Evolutionary conservation across 2,329 filamentous ascomycete genomes (phyloP).

Genomic region (Pseudocercospora macadamiae): DNA sequence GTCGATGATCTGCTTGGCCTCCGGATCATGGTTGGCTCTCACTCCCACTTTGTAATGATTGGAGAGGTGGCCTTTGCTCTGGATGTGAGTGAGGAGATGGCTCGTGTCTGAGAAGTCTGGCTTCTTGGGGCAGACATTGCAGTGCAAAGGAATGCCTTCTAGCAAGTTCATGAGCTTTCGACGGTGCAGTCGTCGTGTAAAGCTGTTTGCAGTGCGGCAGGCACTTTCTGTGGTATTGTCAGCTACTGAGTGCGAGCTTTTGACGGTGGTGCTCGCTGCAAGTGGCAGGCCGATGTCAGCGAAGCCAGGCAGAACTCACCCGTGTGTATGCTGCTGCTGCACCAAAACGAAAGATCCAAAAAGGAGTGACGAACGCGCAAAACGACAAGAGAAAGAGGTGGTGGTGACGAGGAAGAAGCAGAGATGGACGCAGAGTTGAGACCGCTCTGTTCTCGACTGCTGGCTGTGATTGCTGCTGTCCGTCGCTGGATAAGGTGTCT

Average conservation of each 20-base stretch:
- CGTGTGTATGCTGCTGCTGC: constrained; percentile 6
- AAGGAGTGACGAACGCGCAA: constrained; percentile 10
- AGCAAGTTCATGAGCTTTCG: constrained; percentile 32
- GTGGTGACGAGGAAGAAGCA: constrained; percentile 1
- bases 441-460: background rate
- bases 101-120: constrained; percentile 87
- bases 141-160: constrained; percentile 67
- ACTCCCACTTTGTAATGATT: constrained; percentile 82
- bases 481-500: background rate
- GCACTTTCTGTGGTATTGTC: constrained; percentile 7
- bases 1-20: constrained; percentile 64
- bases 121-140: constrained; percentile 78
- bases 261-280: background rate
- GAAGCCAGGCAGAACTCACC: constrained; percentile 7
- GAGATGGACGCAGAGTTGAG: background rate
- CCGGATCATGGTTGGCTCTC: constrained; percentile 60
- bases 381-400: constrained; percentile 9
- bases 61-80: constrained; percentile 88
- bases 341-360: constrained; percentile 8
- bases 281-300: background rate
- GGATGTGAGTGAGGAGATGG: constrained; percentile 87
- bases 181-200: constrained; percentile 9
- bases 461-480: background rate
- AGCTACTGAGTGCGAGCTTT: background rate
- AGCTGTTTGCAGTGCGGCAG: constrained; percentile 16